phyloP scores from a whole-genome alignment of 1,284 basidiomycete genomes.

The Cerioporus squamosus region DNA sequence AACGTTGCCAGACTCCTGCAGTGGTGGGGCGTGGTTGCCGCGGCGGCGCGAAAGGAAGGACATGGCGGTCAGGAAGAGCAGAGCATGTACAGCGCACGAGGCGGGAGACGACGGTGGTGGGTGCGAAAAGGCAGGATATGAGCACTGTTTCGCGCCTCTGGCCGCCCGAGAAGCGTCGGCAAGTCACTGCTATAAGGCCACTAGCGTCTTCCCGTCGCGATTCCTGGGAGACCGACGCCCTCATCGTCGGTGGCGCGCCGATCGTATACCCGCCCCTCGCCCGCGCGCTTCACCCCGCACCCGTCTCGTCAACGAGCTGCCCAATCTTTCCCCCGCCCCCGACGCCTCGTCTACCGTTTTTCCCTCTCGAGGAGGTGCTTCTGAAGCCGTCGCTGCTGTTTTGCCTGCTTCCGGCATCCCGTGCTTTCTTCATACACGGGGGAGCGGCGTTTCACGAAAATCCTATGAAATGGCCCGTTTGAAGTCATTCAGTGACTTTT shows the following conservation, averaged over 20 bases:
- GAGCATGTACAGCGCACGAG: constrained; percentile 1
- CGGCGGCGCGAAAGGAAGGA: constrained; percentile 25
- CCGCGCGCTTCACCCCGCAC: not conserved
- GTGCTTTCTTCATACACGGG: too few relatives aligned
- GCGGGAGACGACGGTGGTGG: not conserved
- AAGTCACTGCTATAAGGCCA: not conserved
- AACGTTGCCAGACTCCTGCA: constrained; percentile 21
- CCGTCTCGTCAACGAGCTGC: not conserved
- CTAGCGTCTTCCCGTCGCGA: not conserved
- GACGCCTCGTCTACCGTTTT: too few relatives aligned
- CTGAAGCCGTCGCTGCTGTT: too few relatives aligned
- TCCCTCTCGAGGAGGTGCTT: too few relatives aligned
- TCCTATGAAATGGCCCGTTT: too few relatives aligned
- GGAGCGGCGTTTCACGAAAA: too few relatives aligned
- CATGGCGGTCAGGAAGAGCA: constrained; percentile 12
- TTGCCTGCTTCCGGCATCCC: too few relatives aligned
- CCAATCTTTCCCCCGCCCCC: not conserved
- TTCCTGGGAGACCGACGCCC: not conserved
- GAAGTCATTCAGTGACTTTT: too few relatives aligned
- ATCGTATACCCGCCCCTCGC: not conserved
- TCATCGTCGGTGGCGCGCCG: not conserved
- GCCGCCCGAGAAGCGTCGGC: constrained; percentile 2
- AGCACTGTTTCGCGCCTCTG: not conserved
- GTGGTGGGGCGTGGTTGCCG: constrained; percentile 6
- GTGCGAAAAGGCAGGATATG: not conserved